Conservation (phyloP, 2,329 filamentous ascomycete genomes). For the Sphaerostilbella broomeana region DNA sequence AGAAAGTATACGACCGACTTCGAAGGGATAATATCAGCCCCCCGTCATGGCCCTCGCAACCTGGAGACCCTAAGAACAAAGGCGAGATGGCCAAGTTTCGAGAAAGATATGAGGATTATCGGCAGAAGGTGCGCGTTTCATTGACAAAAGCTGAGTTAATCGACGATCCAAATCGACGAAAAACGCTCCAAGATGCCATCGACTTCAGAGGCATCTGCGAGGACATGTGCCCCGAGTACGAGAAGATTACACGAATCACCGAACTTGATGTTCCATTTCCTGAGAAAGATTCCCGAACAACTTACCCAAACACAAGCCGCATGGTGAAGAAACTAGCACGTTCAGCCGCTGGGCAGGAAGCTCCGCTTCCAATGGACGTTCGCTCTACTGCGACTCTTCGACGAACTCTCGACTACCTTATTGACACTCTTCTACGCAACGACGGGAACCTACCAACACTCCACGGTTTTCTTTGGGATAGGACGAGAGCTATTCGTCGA, state of each 20-base stretch:
- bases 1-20: conserved; percentile 46
- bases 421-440: conserved; percentile 50
- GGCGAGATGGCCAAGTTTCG: conserved; percentile 48
- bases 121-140: conserved; percentile 48
- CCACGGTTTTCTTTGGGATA: conserved; percentile 62
- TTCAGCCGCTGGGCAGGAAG: conserved; percentile 62
- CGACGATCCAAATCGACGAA: conserved; percentile 58
- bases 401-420: conserved; percentile 56
- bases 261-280: conserved; percentile 52
- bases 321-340: conserved; percentile 64
- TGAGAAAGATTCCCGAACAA: conserved; percentile 43
- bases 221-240: conserved; percentile 63
- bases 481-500: conserved; percentile 59
- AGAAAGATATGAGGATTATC: conserved; percentile 50
- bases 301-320: conserved; percentile 41
- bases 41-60: conserved; percentile 49
- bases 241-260: conserved; percentile 56
- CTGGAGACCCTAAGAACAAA: conserved; percentile 46
- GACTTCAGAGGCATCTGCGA: conserved; percentile 63
- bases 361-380: conserved; percentile 61
- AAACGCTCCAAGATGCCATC: conserved; percentile 56
- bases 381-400: conserved; percentile 53
- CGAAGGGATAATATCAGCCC: conserved; percentile 48
- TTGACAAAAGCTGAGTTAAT: conserved; percentile 55
- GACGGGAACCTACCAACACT: conserved; percentile 48